A percentile compares a stretch with the other conserved stretches of the same genome.
Conservation (phyloP, 805 yeast genomes). For the Candida fluviatilis region DNA sequence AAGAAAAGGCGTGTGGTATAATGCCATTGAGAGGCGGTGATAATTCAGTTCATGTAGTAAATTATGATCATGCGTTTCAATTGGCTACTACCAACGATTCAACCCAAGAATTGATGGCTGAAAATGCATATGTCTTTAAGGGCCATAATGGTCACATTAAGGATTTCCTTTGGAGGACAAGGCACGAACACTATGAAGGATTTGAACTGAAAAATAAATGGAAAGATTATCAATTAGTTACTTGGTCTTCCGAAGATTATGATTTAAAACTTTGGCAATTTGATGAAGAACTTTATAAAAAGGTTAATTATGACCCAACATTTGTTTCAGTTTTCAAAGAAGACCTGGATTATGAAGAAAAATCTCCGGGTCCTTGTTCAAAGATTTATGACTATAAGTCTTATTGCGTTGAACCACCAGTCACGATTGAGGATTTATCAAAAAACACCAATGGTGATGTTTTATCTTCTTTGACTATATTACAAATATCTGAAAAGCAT, state of each 20-base stretch:
- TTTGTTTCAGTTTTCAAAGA: conserved; percentile 10
- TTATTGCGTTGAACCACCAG: conserved; percentile 35
- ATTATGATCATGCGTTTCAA: conserved; percentile 36
- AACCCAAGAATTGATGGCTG: conserved; percentile 22
- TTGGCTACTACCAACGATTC: conserved; percentile 19
- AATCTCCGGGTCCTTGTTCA: conserved; percentile 5
- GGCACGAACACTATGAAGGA: conserved; percentile 37
- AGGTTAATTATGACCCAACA: conserved; percentile 35
- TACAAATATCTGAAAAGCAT: conserved; percentile 31
- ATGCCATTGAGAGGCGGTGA: conserved; percentile 90
- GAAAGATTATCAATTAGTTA: conserved; percentile 84
- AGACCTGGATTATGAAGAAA: conserved; percentile 7
- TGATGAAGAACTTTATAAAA: conserved; percentile 31
- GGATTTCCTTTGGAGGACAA: conserved; percentile 82
- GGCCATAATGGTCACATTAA: conserved; percentile 85
- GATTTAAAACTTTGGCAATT: conserved; percentile 80
- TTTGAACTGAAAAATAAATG: conserved; percentile 53
- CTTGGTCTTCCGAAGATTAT: conserved; percentile 85
- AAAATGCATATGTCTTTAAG: conserved; percentile 55
- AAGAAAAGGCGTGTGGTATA: conserved; percentile 66
- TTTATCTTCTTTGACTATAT: conserved; percentile 34
- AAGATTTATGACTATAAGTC: conserved; percentile 23
- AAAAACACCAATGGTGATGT: conserved; percentile 29
- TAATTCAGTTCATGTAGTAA: conserved; percentile 55
- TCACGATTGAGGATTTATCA: conserved; percentile 27